These are phyloP conservation scores for Hylodesmum podocarpum DNA, from an alignment of 306 rosid genomes.

Conservation along the genomic window DNA sequence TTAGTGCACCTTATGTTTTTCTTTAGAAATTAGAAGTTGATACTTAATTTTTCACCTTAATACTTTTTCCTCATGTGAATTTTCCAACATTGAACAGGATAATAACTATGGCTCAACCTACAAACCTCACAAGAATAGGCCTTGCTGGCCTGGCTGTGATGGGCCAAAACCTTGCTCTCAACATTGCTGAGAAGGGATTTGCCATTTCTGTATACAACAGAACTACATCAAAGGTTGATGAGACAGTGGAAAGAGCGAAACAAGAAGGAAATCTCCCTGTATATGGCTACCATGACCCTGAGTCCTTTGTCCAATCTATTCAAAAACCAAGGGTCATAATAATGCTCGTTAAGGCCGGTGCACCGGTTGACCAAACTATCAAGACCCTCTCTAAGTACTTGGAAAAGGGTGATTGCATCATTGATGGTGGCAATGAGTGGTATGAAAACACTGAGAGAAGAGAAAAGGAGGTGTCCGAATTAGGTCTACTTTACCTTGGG, in stretches of 20 bases:
- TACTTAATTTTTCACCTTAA: neutral
- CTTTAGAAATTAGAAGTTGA: neutral
- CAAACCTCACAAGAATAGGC: conserved; percentile 62
- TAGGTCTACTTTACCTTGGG: conserved; percentile 79
- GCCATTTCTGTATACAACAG: conserved; percentile 80
- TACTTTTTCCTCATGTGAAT: neutral
- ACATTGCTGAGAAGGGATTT: conserved; percentile 82
- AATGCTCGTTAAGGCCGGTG: conserved; percentile 86
- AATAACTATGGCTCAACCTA: conserved; percentile 51
- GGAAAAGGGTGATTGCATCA: conserved; percentile 79
- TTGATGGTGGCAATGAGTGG: conserved; percentile 93
- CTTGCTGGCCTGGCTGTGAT: conserved; percentile 82
- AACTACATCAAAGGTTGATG: conserved; percentile 81
- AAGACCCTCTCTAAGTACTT: conserved; percentile 65
- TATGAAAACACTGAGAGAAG: conserved; percentile 89
- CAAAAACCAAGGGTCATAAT: conserved; percentile 76
- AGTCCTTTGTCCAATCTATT: conserved; percentile 71
- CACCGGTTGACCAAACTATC: conserved; percentile 80
- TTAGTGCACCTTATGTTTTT: neutral
- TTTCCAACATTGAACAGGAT: conserved; percentile 38
- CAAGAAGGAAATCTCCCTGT: conserved; percentile 77
- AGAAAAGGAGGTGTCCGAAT: conserved; percentile 59
- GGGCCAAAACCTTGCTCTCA: conserved; percentile 88
- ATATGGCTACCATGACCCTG: conserved; percentile 74
- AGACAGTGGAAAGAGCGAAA: conserved; percentile 70